Conservation (phyloP, 352 stramenopile species). For the Pythium phragmitis region DNA sequence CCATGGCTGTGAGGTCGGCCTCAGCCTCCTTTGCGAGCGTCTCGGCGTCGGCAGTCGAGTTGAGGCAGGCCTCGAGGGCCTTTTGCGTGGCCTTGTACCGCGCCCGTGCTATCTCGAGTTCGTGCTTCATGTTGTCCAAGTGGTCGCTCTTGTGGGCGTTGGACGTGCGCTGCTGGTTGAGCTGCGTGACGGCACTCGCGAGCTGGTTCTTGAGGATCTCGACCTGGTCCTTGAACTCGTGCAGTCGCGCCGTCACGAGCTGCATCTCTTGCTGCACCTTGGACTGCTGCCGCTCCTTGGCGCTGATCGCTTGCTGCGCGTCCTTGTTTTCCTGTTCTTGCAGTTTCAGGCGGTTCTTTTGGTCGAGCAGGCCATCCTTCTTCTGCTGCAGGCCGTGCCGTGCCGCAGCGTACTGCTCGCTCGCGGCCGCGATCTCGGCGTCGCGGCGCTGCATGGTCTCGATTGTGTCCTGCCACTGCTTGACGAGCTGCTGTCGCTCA, state of each 20-base stretch:
- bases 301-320: slow-evolving; percentile 64
- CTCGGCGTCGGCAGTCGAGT: slow-evolving; percentile 79
- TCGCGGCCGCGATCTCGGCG: slow-evolving; percentile 90
- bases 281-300: slow-evolving; percentile 66
- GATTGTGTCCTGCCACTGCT: slow-evolving; percentile 94
- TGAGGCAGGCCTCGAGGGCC: slow-evolving; percentile 67
- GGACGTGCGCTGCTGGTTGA: slow-evolving; percentile 78
- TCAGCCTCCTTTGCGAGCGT: slow-evolving; percentile 88
- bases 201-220: slow-evolving; percentile 92
- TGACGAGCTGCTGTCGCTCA: slow-evolving; percentile 93
- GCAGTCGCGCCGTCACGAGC: slow-evolving; percentile 48
- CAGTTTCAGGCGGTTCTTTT: slow-evolving; percentile 77
- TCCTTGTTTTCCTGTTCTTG: slow-evolving; percentile 88
- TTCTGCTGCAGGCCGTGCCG: slow-evolving; percentile 53
- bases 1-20: slow-evolving; percentile 57
- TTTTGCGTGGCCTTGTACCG: slow-evolving; percentile 84
- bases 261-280: slow-evolving; percentile 73
- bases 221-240: slow-evolving; percentile 90
- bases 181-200: slow-evolving; percentile 74
- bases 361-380: slow-evolving; percentile 70
- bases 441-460: slow-evolving; percentile 92
- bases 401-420: slow-evolving; percentile 83
- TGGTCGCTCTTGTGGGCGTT: slow-evolving; percentile 72
- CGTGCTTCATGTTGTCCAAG: slow-evolving; percentile 80
- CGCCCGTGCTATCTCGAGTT: slow-evolving; percentile 59